phyloP scores from a whole-genome alignment of 106 monocot genomes.

The Acanthochlamys bracteata region DNA sequence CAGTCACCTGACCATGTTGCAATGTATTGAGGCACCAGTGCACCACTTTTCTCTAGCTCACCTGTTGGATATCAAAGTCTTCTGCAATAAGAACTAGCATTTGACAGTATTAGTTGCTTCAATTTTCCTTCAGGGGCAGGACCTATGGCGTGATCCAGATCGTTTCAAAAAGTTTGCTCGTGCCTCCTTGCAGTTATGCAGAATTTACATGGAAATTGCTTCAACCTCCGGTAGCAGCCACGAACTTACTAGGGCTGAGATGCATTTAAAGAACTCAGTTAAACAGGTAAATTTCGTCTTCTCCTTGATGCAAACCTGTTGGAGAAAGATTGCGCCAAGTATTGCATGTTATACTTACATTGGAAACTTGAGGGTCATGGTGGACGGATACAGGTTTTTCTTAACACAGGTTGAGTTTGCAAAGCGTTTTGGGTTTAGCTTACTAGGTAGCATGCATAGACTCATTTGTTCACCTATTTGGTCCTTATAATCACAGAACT shows the following conservation, averaged over 20 bases:
- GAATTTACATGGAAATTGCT: conserved; percentile 81
- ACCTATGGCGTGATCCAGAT: conserved; percentile 53
- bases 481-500: too few relatives aligned
- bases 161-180: conserved; percentile 72
- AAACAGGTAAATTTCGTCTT: conserved; percentile 47
- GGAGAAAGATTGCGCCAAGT: background rate
- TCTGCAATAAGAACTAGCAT: too few relatives aligned
- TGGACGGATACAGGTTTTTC: background rate
- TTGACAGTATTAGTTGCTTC: background rate
- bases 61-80: too few relatives aligned
- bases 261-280: conserved; percentile 73
- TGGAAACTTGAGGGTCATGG: background rate
- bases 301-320: background rate
- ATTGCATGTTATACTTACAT: background rate
- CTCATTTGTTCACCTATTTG: too few relatives aligned
- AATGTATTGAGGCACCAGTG: too few relatives aligned
- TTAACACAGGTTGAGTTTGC: background rate
- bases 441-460: too few relatives aligned
- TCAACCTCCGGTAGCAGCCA: conserved; percentile 36
- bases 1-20: too few relatives aligned
- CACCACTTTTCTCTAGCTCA: too few relatives aligned
- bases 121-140: conserved; percentile 44
- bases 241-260: conserved; percentile 65
- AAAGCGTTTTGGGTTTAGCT: background rate
- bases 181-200: conserved; percentile 63